Evolutionary conservation across 78 protist species (phyloP).

Genomic region (Creolimax fragrantissima): DNA sequence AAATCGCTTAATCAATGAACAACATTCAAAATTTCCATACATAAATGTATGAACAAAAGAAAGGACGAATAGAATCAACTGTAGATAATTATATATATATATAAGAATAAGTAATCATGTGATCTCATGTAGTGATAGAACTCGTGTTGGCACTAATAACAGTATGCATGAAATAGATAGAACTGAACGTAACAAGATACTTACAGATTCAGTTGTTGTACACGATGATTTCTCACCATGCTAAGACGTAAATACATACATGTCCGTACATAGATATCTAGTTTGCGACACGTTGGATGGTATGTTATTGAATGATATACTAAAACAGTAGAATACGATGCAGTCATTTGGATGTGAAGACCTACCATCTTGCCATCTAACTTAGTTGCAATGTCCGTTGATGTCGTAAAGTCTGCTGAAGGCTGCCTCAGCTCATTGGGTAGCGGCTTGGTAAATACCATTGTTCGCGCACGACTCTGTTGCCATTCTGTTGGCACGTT

Average conservation of each 20-base stretch:
- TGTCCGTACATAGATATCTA: neutral
- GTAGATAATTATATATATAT: neutral
- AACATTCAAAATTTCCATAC: neutral
- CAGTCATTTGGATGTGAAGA: no score
- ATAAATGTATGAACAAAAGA: neutral
- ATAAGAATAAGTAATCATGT: neutral
- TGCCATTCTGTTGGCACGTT: no score
- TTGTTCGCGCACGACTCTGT: no score
- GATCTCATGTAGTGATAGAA: neutral
- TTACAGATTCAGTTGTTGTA: neutral
- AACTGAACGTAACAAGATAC: neutral
- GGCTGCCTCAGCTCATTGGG: no score
- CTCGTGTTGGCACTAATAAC: neutral
- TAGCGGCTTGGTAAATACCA: no score
- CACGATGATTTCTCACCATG: neutral
- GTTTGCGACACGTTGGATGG: neutral
- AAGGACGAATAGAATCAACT: neutral
- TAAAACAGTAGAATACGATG: no score
- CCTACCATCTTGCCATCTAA: no score
- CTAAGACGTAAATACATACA: neutral
- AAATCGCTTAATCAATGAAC: neutral
- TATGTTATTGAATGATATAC: no score
- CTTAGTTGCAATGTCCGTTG: no score
- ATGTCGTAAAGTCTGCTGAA: no score
- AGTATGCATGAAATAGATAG: neutral